Evolutionary conservation across 2,329 filamentous ascomycete genomes (phyloP), one percentile per base, ranked within the genome.

Genomic region (Diaporthe citriasiana): DNA sequence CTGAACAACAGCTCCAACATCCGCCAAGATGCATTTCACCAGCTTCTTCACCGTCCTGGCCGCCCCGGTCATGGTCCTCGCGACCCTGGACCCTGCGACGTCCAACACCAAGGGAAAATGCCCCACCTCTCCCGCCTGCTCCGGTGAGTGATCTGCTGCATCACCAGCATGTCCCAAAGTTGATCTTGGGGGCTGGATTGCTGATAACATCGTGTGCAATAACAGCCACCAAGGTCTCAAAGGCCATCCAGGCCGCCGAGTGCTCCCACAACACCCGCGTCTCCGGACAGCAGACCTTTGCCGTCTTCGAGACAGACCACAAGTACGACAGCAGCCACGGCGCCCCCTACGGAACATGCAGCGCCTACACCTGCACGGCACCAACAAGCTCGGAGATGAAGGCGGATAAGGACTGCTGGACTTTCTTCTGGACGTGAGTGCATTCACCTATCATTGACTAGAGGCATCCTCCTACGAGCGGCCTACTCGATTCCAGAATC

Each of bases 281-380:
- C 13, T 81, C 80, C 0, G 73, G 51, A 22, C 79, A 78, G 5
- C 81, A 84, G 75, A 83, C 82, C 50, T 84, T 83, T 70, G 82
- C 82, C 27, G 80, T 83, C 71, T 84, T 84, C 77, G 76, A 76
- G 30, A 83, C 81, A 9, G 84, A 88, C 78, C 85, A 87, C 78
- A 78, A 85, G 72, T 86, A 86, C 77, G 84, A 87, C 76, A 76
- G 74, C 30, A 77, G 77, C 74, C 71, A 86, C 73, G 87, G 86
- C 33, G 83, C 82, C 3, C 86, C 86, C 2, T 88, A 88, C 77
- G 86, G 86, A 1, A 87, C 85, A 6, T 88, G 84, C 78, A 79
- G 75, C 35, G 83, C 84, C 1, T 86, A 85, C 76, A 85, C 82
- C 1, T 85, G 83, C 77, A 76, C 79, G 12, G 76, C 81, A 7